Conservation (phyloP, 2,329 filamentous ascomycete species). For the Xylaria sp. region DNA sequence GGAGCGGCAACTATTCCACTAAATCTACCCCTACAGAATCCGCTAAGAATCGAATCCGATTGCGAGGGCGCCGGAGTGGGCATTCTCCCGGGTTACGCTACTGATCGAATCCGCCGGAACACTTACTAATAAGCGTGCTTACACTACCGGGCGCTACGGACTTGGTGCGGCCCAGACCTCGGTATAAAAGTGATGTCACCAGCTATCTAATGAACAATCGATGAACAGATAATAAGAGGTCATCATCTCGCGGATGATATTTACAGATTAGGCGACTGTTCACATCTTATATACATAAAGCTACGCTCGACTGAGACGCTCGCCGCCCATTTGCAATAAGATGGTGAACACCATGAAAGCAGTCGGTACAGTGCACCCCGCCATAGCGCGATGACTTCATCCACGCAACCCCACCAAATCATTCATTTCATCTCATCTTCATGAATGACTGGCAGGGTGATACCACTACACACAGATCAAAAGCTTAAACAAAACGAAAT, state of each 20-base stretch:
- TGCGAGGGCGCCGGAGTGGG: neutral
- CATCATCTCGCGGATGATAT: neutral
- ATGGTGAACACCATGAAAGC: constrained; percentile 50
- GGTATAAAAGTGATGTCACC: constrained; percentile 23
- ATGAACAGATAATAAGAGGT: neutral
- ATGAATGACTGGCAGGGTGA: no score
- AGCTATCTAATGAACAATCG: neutral
- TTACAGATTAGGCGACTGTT: neutral
- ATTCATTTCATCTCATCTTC: neutral
- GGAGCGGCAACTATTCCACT: no score
- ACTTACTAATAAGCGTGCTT: constrained; percentile 20
- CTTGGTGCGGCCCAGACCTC: neutral
- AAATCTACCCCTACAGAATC: no score
- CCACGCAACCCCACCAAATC: neutral
- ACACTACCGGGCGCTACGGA: neutral
- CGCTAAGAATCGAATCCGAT: constrained; percentile 28
- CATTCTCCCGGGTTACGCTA: neutral
- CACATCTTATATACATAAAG: neutral
- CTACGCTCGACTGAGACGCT: neutral
- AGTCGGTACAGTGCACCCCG: constrained; percentile 45
- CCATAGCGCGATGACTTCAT: constrained; percentile 9
- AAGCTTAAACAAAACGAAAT: no score
- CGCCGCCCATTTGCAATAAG: constrained; percentile 17
- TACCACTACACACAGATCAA: no score
- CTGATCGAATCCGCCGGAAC: neutral